Base-by-base conservation (phyloP, 1,284 basidiomycete species). In the Marasmius sp. region DNA sequence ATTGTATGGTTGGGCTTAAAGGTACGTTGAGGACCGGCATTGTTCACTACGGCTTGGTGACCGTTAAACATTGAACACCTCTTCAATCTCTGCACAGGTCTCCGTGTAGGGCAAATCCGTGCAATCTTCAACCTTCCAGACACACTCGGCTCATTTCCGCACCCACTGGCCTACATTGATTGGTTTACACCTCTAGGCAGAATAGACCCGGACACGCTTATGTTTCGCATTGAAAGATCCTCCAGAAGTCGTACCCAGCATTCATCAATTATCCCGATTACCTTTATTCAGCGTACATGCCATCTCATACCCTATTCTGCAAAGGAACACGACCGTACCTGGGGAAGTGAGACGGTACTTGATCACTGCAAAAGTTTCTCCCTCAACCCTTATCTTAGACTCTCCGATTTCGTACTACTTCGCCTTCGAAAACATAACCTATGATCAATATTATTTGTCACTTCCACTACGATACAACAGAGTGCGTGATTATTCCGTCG, bases 121-220 rank as follows among this genome's bases (percentile, higher is more conserved):
- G 51, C 54, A n/a, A 51, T 64, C 1, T 66, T 64, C 54, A 56
- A 59, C 4, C 61, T 63, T 3, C 65, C 63, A 6, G 33, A 52
- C 6, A 59, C 60, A 20, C 57, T 60, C 41, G 52, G 47, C 38
- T 37, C 12, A 18, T 54, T 60, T 36, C 20, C 38, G 1, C 45
- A 51, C 14, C 63, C 60, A 6, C 63, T 66, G 6, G 63, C 59
- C 1, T 66, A 58, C 22, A 33, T 66, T 18, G 57, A 66, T 38
- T 65, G 63, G 64, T 66, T 53, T 50, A 66, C 51, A 39, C 65
- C 65, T 5, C 59, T 66, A 12, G 58, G 54, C 9, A 58, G 53
- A 33, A 27, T 54, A 11, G 55, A 65, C 36, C 18, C 36, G 1
- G 56, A 58, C n/a, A 59, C 62, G 0, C 61, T 57, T 7, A 63